A percentile compares a stretch with the other conserved stretches of the same genome.
phyloP scores from a whole-genome alignment of 2,329 filamentous ascomycete species.

The Botrytis galanthina region DNA sequence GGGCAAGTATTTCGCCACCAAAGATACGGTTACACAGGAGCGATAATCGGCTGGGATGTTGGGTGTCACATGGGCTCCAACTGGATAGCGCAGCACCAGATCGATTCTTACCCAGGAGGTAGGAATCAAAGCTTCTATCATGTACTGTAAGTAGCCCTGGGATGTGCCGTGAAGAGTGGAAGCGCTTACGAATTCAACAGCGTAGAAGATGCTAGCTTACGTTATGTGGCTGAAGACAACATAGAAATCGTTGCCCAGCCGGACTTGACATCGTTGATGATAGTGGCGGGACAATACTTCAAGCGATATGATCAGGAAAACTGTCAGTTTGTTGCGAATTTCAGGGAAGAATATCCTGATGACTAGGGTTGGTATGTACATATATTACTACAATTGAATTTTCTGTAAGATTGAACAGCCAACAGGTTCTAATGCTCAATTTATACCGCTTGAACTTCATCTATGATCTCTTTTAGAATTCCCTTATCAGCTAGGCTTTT shows the following conservation, averaged over 20 bases:
- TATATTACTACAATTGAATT: conserved; percentile 1
- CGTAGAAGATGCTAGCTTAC: conserved; percentile 63
- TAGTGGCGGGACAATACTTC: conserved; percentile 79
- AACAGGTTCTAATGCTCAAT: conserved; percentile 2
- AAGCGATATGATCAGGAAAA: conserved; percentile 72
- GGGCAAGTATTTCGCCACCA: conserved; percentile 84
- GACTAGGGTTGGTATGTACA: conserved; percentile 50
- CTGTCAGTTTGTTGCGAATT: conserved; percentile 78
- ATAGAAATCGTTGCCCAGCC: conserved; percentile 59
- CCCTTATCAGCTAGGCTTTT: conserved; percentile 66
- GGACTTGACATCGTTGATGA: conserved; percentile 60
- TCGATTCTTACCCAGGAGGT: conserved; percentile 58
- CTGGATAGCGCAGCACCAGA: conserved; percentile 63
- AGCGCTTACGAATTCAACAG: conserved; percentile 43
- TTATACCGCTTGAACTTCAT: conserved; percentile 20
- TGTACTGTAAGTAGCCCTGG: conserved; percentile 65
- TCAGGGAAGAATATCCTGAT: conserved; percentile 79
- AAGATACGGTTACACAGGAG: conserved; percentile 74
- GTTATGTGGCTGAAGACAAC: conserved; percentile 80
- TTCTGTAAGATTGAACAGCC: not conserved
- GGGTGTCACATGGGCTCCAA: conserved; percentile 55
- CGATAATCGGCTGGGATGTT: conserved; percentile 80
- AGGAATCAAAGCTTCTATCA: conserved; percentile 76
- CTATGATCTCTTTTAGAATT: conserved; percentile 49
- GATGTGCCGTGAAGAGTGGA: conserved; percentile 15